Evolutionary conservation across 768 basidiomycete genomes (phyloP).

Genomic region (Sarcomyxa edulis): DNA sequence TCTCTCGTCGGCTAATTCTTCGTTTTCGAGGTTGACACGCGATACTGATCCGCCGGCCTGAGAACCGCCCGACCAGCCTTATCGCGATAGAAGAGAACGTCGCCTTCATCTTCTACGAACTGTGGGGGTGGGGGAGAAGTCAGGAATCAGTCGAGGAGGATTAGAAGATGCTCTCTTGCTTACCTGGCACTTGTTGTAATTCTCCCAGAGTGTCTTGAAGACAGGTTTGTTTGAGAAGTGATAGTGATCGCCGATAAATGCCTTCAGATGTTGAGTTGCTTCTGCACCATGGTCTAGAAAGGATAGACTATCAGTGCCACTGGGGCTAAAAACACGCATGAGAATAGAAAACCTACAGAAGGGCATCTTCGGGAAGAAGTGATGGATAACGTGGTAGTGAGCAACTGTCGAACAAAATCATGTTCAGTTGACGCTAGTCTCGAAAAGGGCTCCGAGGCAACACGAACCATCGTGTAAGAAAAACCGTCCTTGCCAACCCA

Average conservation of each 20-base stretch:
- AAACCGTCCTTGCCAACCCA: conserved; percentile 46
- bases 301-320: not conserved
- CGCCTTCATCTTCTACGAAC: conserved; percentile 38
- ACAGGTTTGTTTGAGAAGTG: conserved; percentile 18
- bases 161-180: no score
- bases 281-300: conserved; percentile 30
- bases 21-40: no score
- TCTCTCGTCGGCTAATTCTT: no score
- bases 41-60: no score
- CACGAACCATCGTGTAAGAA: conserved; percentile 45
- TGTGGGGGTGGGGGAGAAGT: no score
- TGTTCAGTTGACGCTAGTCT: conserved; percentile 1
- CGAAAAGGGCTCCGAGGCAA: conserved; percentile 40
- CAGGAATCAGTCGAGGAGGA: no score
- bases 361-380: conserved; percentile 38
- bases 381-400: conserved; percentile 4
- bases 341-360: conserved; percentile 27
- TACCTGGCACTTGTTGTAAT: conserved; percentile 34
- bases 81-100: conserved; percentile 23
- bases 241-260: conserved; percentile 34
- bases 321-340: not conserved
- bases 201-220: conserved; percentile 29
- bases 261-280: conserved; percentile 30
- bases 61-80: conserved; percentile 14
- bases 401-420: not conserved